Conservation (phyloP, 140 eudicot genomes). For the Senecio squalidus region DNA sequence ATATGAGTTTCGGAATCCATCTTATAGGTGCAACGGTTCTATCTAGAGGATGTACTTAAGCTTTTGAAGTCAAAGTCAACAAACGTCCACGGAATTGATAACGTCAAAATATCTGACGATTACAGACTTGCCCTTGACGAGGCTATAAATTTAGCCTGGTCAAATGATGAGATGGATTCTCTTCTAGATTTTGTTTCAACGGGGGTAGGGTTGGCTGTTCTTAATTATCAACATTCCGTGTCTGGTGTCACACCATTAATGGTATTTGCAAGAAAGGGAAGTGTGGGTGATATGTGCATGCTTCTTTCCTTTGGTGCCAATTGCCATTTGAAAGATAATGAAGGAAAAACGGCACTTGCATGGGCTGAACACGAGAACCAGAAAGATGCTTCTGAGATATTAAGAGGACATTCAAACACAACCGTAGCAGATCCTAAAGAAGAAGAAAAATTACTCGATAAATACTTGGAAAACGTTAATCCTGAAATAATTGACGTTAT, state of each 20-base stretch:
- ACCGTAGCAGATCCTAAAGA: conserved; percentile 33
- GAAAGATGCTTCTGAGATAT: conserved; percentile 55
- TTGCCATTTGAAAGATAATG: conserved; percentile 49
- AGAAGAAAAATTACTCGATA: conserved; percentile 56
- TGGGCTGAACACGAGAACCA: conserved; percentile 73
- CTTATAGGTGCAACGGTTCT: conserved; percentile 66
- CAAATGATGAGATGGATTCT: conserved; percentile 67
- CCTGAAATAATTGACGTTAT: conserved; percentile 70
- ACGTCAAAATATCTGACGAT: conserved; percentile 42
- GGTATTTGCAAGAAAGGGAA: conserved; percentile 84
- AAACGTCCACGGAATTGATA: conserved; percentile 30
- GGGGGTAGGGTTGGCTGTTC: conserved; percentile 37
- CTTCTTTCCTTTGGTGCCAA: conserved; percentile 88
- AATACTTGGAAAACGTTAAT: conserved; percentile 51
- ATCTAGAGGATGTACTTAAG: conserved; percentile 77
- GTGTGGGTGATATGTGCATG: conserved; percentile 72
- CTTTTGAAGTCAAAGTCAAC: conserved; percentile 49
- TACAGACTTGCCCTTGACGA: conserved; percentile 61
- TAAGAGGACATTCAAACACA: conserved; percentile 44
- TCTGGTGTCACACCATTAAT: conserved; percentile 86
- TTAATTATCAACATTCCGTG: conserved; percentile 67
- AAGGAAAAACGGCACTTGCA: conserved; percentile 70
- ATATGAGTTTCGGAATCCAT: not conserved
- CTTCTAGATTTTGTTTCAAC: conserved; percentile 60
- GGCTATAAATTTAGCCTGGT: conserved; percentile 68